These are phyloP conservation scores for Sutorius eximius DNA, from an alignment of 1,284 basidiomycete genomes.

Conservation along the genomic window DNA sequence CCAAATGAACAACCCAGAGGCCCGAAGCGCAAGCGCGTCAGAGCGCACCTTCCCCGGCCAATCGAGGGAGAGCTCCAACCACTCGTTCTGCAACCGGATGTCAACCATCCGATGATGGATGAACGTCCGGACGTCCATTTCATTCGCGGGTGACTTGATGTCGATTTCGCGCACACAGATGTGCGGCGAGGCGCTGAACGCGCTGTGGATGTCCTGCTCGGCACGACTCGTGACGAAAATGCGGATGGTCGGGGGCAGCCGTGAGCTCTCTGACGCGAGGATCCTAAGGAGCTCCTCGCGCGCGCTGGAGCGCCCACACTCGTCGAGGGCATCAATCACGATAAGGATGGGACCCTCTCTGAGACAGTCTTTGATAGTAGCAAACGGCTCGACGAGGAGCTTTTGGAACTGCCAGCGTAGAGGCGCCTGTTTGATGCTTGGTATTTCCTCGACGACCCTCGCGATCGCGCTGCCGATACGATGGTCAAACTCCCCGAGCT, in stretches of 20 bases:
- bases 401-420: constrained; percentile 35
- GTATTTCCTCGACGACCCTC: constrained; percentile 25
- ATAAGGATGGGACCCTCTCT: constrained; percentile 33
- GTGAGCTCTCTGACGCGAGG: constrained; percentile 20
- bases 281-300: constrained; percentile 32
- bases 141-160: constrained; percentile 29
- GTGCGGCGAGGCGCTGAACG: constrained; percentile 13
- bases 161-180: constrained; percentile 24
- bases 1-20: constrained; percentile 39
- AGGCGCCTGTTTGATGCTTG: constrained; percentile 33
- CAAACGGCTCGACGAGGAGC: constrained; percentile 31
- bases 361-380: constrained; percentile 13
- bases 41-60: constrained; percentile 33
- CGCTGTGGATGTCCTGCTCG: constrained; percentile 29
- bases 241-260: constrained; percentile 29
- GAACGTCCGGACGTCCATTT: constrained; percentile 30
- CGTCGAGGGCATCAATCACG: constrained; percentile 37
- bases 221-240: constrained; percentile 34
- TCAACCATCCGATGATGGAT: constrained; percentile 31
- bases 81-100: constrained; percentile 25
- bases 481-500: constrained; percentile 34
- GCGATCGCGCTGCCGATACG: constrained; percentile 30
- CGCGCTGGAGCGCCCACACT: constrained; percentile 23
- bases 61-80: constrained; percentile 22
- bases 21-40: constrained; percentile 19